Base-by-base conservation (phyloP, 306 rosid species). In the Rosa rugosa region DNA sequence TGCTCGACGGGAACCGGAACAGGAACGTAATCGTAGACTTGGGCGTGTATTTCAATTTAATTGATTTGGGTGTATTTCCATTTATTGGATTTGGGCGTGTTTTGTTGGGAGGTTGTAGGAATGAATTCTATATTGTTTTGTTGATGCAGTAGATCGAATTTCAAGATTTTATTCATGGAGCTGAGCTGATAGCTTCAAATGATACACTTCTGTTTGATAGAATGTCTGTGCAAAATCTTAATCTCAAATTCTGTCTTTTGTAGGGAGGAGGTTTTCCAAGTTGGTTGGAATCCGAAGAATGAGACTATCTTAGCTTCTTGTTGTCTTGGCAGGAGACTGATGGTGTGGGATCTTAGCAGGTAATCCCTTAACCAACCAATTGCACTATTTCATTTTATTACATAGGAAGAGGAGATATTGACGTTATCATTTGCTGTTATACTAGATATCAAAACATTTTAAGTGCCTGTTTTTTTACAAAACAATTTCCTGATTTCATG, bases 261-360 rank as follows among this genome's bases (percentile, higher is more conserved):
- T 78, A 96, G 98, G 91, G 98, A 96, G 85, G 99, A 96, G 85
- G 97, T 96, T 86, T 93, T 96, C 85, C 99, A 96, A 88, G 99
- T 96, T 44, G 97, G 98, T 67, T 96, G 98, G 99, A 91, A 93
- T 79, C 98, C 99, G 8, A 96, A 96, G 83, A 90, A 96, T 75
- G 99, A 96, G 86, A 93, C 97, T 5, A 93, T 96, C 81, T 87
- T 96, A 84, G 98, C 99, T 74, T 93, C 98, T 80, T 96, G 99
- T 82, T 91, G 97, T 83, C 94, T 93, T 72, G 99, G 98, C 54
- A 83, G 98, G 90, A 91, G 99, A 75, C 99, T 96, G 71, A 96
- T 96, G 99, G 98, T 96, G 84, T 96, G 99, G 99, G 97, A 96
- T 87, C 98, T 91, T 71, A 96, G 99, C 97, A 96, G 99, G 99